Conservation (phyloP, 2,329 filamentous ascomycete genomes). For the Talaromyces sp. region DNA sequence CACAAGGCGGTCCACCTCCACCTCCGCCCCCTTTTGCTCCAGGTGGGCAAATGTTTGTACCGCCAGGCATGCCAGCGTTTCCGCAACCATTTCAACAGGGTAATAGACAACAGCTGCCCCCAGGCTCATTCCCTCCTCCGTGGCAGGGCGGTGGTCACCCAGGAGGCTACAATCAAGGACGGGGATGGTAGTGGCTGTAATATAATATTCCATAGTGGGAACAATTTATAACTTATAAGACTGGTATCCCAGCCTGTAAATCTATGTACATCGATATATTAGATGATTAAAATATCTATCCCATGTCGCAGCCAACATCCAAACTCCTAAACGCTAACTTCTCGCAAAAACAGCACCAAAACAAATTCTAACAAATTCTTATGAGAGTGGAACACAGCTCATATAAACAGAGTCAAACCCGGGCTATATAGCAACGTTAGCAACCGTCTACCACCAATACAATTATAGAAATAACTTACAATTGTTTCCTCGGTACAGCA, state of each 20-base stretch:
- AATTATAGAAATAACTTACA: conserved; percentile 2
- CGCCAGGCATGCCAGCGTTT: conserved; percentile 11
- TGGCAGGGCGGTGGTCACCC: conserved; percentile 7
- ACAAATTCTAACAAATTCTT: neutral
- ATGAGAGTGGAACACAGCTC: neutral
- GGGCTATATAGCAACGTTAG: neutral
- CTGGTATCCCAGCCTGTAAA: neutral
- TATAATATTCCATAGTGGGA: neutral
- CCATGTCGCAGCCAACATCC: neutral
- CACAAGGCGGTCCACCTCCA: conserved; percentile 23
- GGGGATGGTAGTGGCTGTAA: neutral
- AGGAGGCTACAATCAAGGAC: conserved; percentile 6
- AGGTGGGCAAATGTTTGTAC: conserved; percentile 10
- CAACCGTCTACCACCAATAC: neutral
- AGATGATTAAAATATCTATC: neutral
- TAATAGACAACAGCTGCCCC: conserved; percentile 21
- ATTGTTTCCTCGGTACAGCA: conserved; percentile 5
- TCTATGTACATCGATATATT: neutral
- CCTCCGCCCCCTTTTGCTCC: conserved; percentile 21
- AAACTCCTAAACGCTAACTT: neutral
- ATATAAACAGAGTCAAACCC: neutral
- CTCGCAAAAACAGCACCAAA: neutral
- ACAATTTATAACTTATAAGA: neutral
- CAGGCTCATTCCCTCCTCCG: conserved; percentile 23
- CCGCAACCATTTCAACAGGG: conserved; percentile 6